Evolutionary conservation across 2,329 filamentous ascomycete genomes (phyloP).

Genomic region (Ceratocystis eucalypticola): DNA sequence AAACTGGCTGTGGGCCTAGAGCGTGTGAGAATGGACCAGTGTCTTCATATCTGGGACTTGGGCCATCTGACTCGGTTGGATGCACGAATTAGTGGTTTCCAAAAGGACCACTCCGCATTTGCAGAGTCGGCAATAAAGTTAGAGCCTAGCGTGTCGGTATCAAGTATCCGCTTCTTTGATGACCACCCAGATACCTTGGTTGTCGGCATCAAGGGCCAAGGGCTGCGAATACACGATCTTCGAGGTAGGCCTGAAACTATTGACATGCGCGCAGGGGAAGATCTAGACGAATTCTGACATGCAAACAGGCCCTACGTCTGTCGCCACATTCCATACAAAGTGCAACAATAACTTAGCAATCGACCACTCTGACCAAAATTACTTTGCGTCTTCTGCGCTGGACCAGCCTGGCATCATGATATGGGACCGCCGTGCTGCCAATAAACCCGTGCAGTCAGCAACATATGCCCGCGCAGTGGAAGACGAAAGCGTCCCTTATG

Average conservation of each 20-base stretch:
- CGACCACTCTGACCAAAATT: constrained; percentile 67
- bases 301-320: constrained; percentile 36
- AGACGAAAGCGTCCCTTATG: constrained; percentile 49
- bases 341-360: constrained; percentile 62
- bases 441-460: constrained; percentile 38
- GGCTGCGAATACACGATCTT: constrained; percentile 64
- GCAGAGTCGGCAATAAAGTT: constrained; percentile 44
- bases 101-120: constrained; percentile 27
- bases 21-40: constrained; percentile 67
- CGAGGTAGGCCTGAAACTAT: constrained; percentile 41
- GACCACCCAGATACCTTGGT: constrained; percentile 62
- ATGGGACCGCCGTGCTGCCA: constrained; percentile 60
- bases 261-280: neutral
- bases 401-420: constrained; percentile 62
- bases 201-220: constrained; percentile 61
- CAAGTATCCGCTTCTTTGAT: constrained; percentile 70
- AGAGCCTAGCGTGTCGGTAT: constrained; percentile 59
- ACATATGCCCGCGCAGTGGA: constrained; percentile 46
- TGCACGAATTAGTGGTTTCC: constrained; percentile 35
- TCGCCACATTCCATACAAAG: constrained; percentile 49
- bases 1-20: constrained; percentile 68
- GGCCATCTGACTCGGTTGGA: constrained; percentile 44
- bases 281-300: constrained; percentile 21
- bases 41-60: constrained; percentile 71
- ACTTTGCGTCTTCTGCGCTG: constrained; percentile 67